Percentiles rank a stretch among this genome's conserved stretches.
phyloP scores from a whole-genome alignment of 2,329 filamentous ascomycete species.

The Nothomitra cinnamomea region DNA sequence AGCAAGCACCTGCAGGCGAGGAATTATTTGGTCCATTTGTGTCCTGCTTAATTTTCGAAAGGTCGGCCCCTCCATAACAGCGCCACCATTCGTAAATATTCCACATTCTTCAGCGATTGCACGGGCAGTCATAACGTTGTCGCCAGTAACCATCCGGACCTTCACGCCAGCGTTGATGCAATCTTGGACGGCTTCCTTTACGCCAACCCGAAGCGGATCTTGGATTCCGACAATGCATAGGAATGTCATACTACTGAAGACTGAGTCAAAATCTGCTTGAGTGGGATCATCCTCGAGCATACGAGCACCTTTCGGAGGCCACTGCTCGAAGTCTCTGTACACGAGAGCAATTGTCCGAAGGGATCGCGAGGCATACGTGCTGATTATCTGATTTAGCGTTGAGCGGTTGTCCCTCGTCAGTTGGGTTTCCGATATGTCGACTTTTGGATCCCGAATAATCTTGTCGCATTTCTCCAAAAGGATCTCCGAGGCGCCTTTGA shows the following conservation, averaged over 20 bases:
- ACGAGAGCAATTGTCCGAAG: constrained; percentile 71
- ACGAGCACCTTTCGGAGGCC: constrained; percentile 54
- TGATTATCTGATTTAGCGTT: constrained; percentile 49
- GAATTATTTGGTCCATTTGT: constrained; percentile 37
- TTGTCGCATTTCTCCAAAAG: constrained; percentile 27
- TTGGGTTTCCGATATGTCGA: constrained; percentile 33
- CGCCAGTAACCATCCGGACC: constrained; percentile 59
- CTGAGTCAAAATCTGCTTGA: constrained; percentile 46
- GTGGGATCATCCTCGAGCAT: constrained; percentile 41
- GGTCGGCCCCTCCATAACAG: constrained; percentile 28
- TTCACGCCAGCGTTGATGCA: constrained; percentile 52
- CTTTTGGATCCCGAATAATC: constrained; percentile 42
- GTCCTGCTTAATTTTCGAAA: constrained; percentile 26
- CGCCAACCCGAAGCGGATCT: constrained; percentile 52
- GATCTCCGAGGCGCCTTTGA: constrained; percentile 36
- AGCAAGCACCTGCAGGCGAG: constrained; percentile 49
- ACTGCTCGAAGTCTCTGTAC: constrained; percentile 66
- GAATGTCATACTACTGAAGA: constrained; percentile 59
- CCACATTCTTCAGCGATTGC: constrained; percentile 55
- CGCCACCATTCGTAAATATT: constrained; percentile 23
- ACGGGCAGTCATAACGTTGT: constrained; percentile 54
- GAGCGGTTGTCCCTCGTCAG: constrained; percentile 41
- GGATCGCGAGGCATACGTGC: constrained; percentile 61
- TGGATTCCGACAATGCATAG: constrained; percentile 58
- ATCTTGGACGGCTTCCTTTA: constrained; percentile 47